Percentiles rank a stretch among this genome's conserved stretches.
Conservation (phyloP, 805 yeast genomes). For the Metschnikowia lachancei region DNA sequence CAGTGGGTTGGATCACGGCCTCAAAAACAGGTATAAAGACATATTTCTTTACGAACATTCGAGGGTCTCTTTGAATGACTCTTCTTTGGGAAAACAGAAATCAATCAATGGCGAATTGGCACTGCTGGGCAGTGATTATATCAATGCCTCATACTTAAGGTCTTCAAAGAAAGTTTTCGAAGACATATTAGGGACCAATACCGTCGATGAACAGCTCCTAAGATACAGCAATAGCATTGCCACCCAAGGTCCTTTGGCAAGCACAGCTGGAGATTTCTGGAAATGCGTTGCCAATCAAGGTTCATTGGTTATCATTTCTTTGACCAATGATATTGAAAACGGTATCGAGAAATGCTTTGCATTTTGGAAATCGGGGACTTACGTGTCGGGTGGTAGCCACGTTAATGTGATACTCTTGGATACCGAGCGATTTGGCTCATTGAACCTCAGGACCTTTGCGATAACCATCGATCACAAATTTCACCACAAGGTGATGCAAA, state of each 20-base stretch:
- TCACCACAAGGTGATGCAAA: slow-evolving; percentile 56
- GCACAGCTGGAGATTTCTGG: slow-evolving; percentile 84
- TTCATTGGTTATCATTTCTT: slow-evolving; percentile 65
- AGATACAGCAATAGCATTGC: slow-evolving; percentile 55
- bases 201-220: slow-evolving; percentile 7
- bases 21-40: slow-evolving; percentile 23
- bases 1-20: slow-evolving; percentile 32
- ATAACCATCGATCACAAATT: slow-evolving; percentile 13
- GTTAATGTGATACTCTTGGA: slow-evolving; percentile 30
- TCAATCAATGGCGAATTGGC: slow-evolving; percentile 2
- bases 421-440: slow-evolving; percentile 12
- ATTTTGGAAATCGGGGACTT: slow-evolving; percentile 70
- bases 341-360: slow-evolving; percentile 74
- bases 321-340: slow-evolving; percentile 74
- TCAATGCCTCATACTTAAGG: slow-evolving; percentile 78
- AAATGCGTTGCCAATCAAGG: slow-evolving; percentile 64
- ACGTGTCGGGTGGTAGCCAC: slow-evolving; percentile 31
- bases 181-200: not conserved
- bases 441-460: slow-evolving; percentile 18
- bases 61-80: slow-evolving; percentile 16
- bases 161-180: slow-evolving; percentile 2
- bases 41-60: slow-evolving; percentile 21
- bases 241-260: slow-evolving; percentile 80
- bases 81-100: not conserved
- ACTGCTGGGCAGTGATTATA: slow-evolving; percentile 51